Conservation (phyloP, 352 stramenopile genomes). For the Globisporangium nunn region DNA sequence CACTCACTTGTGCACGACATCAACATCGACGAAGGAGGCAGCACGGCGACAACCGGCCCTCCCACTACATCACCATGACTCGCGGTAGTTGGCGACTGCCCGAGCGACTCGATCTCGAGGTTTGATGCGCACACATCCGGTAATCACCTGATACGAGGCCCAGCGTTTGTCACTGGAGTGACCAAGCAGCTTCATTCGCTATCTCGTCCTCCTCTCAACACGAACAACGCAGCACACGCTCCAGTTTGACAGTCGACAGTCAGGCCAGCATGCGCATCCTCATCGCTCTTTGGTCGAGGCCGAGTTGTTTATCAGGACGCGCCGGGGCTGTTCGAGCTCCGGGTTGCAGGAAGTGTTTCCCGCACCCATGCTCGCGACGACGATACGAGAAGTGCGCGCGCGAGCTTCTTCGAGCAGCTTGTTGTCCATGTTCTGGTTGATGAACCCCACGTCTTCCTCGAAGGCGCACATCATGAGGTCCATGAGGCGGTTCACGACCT, state of each 20-base stretch:
- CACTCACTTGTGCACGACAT: background rate
- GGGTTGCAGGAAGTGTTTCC: background rate
- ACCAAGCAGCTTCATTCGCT: background rate
- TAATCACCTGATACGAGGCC: background rate
- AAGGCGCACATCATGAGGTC: slow-evolving; percentile 9
- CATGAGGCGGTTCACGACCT: background rate
- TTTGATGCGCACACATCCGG: background rate
- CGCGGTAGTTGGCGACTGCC: too few species aligned
- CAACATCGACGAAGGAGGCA: background rate
- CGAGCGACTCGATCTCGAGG: too few species aligned
- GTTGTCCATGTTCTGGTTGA: slow-evolving; percentile 6
- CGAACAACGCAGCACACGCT: background rate
- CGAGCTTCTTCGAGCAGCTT: slow-evolving; percentile 4
- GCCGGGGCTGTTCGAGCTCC: background rate
- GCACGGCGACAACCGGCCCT: too few species aligned
- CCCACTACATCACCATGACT: background rate
- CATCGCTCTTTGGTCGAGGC: background rate
- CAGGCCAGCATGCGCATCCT: background rate
- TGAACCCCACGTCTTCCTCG: slow-evolving; percentile 6
- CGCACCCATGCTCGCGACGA: background rate
- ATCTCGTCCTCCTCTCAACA: background rate
- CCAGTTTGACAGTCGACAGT: background rate
- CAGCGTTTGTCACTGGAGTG: background rate
- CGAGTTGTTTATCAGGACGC: background rate
- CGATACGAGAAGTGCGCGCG: background rate